These are phyloP conservation scores for Pseudogymnoascus sp. DNA, from an alignment of 2,329 filamentous ascomycete species.

Conservation along the genomic window DNA sequence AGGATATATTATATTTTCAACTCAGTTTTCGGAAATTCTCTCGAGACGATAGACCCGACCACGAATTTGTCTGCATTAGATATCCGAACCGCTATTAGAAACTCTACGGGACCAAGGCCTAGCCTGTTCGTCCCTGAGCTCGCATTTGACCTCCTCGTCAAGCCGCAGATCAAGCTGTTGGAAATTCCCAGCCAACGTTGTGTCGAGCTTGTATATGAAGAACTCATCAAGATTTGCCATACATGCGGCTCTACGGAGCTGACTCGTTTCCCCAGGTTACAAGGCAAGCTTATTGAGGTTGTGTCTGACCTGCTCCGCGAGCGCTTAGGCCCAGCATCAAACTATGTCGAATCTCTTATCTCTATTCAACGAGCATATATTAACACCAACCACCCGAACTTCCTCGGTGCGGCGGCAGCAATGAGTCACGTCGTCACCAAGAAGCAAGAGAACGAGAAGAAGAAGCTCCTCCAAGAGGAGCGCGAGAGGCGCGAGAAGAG, in stretches of 20 bases:
- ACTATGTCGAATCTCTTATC: conserved; percentile 92
- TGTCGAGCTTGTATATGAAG: conserved; percentile 96
- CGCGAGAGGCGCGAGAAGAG: conserved; percentile 77
- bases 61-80: conserved; percentile 90
- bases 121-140: conserved; percentile 96
- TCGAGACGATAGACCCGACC: conserved; percentile 94
- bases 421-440: conserved; percentile 96
- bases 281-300: conserved; percentile 95
- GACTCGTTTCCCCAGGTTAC: conserved; percentile 81
- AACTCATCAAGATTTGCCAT: conserved; percentile 98
- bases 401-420: conserved; percentile 88
- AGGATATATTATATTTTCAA: conserved; percentile 99
- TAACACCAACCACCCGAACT: conserved; percentile 99
- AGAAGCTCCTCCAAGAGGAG: conserved; percentile 71
- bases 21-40: conserved; percentile 91
- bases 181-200: conserved; percentile 93
- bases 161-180: conserved; percentile 95
- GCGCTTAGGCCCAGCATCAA: conserved; percentile 78
- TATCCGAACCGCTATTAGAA: conserved; percentile 93
- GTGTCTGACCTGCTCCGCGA: conserved; percentile 93
- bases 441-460: conserved; percentile 90
- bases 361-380: conserved; percentile 97
- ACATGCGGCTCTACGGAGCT: conserved; percentile 95
- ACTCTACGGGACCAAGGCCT: conserved; percentile 90
- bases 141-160: conserved; percentile 94